Percentiles rank a stretch among this genome's conserved stretches.
phyloP scores from a whole-genome alignment of 2,329 filamentous ascomycete species.

The Coleophoma crateriformis region DNA sequence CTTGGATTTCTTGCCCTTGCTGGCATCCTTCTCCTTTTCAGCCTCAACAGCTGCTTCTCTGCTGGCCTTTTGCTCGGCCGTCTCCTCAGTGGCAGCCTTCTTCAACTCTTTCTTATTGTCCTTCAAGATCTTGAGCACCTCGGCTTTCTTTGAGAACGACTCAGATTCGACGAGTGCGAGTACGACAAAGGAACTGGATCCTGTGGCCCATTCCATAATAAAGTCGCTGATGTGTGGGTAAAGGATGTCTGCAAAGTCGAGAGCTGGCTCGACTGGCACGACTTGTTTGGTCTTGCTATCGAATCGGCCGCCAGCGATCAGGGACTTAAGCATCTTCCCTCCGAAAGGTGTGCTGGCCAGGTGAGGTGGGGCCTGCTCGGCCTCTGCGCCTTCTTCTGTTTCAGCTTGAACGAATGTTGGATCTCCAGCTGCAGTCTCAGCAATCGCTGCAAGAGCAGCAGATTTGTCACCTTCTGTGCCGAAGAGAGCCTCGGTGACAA shows the following conservation, averaged over 20 bases:
- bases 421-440: slow-evolving; percentile 55
- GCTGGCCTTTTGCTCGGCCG: slow-evolving; percentile 43
- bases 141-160: slow-evolving; percentile 60
- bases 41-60: slow-evolving; percentile 37
- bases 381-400: slow-evolving; percentile 24
- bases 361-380: slow-evolving; percentile 33
- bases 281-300: slow-evolving; percentile 69
- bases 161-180: slow-evolving; percentile 73
- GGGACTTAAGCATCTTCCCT: slow-evolving; percentile 82
- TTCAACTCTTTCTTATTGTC: slow-evolving; percentile 68
- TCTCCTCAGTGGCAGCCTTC: slow-evolving; percentile 58
- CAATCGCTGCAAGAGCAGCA: slow-evolving; percentile 65
- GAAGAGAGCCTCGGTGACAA: slow-evolving; percentile 78
- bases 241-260: slow-evolving; percentile 77
- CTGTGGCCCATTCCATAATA: slow-evolving; percentile 78
- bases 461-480: slow-evolving; percentile 70
- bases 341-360: slow-evolving; percentile 57
- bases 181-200: slow-evolving; percentile 80
- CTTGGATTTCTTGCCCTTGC: slow-evolving; percentile 38
- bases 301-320: slow-evolving; percentile 85
- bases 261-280: slow-evolving; percentile 65
- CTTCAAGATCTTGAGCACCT: slow-evolving; percentile 64
- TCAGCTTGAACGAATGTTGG: slow-evolving; percentile 31
- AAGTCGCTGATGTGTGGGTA: slow-evolving; percentile 74
- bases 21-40: slow-evolving; percentile 40